Evolutionary conservation across 495 filamentous ascomycete species (phyloP).

Genomic region (Penicillium longicatenatum): DNA sequence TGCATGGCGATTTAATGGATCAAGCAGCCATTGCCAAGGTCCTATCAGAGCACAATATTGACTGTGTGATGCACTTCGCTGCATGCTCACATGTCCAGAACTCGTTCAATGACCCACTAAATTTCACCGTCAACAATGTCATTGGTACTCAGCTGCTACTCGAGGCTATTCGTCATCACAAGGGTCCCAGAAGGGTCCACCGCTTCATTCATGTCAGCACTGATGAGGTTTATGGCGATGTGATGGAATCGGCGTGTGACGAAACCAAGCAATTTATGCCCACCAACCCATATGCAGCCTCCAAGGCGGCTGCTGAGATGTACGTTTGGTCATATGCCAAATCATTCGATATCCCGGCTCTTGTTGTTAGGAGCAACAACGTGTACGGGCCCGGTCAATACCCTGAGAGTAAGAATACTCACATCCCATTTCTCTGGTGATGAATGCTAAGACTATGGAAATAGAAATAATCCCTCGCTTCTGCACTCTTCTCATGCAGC

Average conservation of each 20-base stretch:
- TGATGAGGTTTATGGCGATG: slow-evolving; percentile 79
- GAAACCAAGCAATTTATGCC: slow-evolving; percentile 54
- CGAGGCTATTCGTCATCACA: slow-evolving; percentile 64
- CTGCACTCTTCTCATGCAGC: slow-evolving; percentile 52
- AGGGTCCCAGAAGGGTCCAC: slow-evolving; percentile 40
- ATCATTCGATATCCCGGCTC: slow-evolving; percentile 68
- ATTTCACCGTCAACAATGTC: slow-evolving; percentile 71
- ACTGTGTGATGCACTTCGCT: slow-evolving; percentile 77
- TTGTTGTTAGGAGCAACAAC: slow-evolving; percentile 76
- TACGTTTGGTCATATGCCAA: slow-evolving; percentile 73
- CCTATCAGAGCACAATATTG: slow-evolving; percentile 63
- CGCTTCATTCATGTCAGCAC: slow-evolving; percentile 74
- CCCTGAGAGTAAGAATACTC: slow-evolving; percentile 64
- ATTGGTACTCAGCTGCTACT: slow-evolving; percentile 73
- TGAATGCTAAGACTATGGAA: neutral
- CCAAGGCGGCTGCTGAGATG: slow-evolving; percentile 81
- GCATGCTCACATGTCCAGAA: slow-evolving; percentile 74
- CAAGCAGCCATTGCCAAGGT: slow-evolving; percentile 59
- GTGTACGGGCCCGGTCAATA: slow-evolving; percentile 80
- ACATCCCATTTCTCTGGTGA: neutral
- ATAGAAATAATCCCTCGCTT: slow-evolving; percentile 43
- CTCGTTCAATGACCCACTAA: slow-evolving; percentile 70
- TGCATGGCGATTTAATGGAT: slow-evolving; percentile 69
- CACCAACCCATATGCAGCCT: slow-evolving; percentile 77
- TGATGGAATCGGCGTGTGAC: slow-evolving; percentile 33